phyloP scores from a whole-genome alignment of 2,329 filamentous ascomycete species.

The Shiraia bambusicola region DNA sequence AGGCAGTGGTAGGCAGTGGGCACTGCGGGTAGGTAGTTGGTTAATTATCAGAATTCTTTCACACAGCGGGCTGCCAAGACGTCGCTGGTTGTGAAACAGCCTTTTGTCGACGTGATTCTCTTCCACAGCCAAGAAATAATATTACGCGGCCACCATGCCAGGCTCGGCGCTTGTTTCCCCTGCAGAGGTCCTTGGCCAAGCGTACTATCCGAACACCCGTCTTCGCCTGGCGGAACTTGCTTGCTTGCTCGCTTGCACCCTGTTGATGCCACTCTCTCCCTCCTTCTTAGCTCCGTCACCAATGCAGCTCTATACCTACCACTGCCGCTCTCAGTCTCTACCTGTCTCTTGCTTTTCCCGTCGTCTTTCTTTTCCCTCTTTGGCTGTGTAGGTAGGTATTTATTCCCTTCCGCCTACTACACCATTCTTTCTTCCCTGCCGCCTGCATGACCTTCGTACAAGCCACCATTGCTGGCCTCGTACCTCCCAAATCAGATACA shows the following conservation, averaged over 20 bases:
- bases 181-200: too few relatives aligned
- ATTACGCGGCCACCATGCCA: constrained; percentile 33
- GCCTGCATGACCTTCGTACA: constrained; percentile 32
- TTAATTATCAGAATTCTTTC: too few relatives aligned
- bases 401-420: constrained; percentile 5
- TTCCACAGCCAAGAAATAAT: constrained; percentile 17
- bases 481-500: constrained; percentile 11
- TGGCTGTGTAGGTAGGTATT: too few relatives aligned
- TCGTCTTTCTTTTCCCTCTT: constrained; percentile 5
- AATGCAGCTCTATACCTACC: constrained; percentile 29
- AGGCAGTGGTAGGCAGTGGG: too few relatives aligned
- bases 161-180: constrained; percentile 25
- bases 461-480: constrained; percentile 24
- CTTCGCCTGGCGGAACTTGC: constrained; percentile 36
- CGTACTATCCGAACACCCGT: constrained; percentile 33
- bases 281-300: constrained; percentile 23
- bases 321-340: constrained; percentile 25
- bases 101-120: constrained; percentile 17
- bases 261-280: constrained; percentile 23
- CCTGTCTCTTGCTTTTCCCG: constrained; percentile 12
- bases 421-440: constrained; percentile 14
- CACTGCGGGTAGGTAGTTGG: too few relatives aligned
- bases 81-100: constrained; percentile 21
- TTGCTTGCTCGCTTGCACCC: constrained; percentile 32
- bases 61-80: constrained; percentile 20